phyloP scores from a whole-genome alignment of 2,329 filamentous ascomycete species.

The Talaromyces atroroseus region DNA sequence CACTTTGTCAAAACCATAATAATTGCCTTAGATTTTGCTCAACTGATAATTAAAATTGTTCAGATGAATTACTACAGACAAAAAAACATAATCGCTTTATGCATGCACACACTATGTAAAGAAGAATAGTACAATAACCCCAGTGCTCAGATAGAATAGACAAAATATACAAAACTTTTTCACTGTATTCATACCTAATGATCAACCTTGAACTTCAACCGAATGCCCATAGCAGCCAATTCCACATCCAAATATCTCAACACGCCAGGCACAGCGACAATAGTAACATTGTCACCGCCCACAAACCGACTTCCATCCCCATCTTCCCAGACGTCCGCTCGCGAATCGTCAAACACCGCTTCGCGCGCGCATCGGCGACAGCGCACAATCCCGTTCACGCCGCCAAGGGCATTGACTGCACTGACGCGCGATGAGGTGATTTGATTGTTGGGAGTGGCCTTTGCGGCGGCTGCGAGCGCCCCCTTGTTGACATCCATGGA shows the following conservation, averaged over 20 bases:
- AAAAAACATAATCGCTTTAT: slow-evolving; percentile 8
- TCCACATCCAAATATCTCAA: slow-evolving; percentile 92
- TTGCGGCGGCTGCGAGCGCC: slow-evolving; percentile 25
- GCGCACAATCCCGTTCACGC: slow-evolving; percentile 59
- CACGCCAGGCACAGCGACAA: slow-evolving; percentile 88
- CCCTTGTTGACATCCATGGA: slow-evolving; percentile 22
- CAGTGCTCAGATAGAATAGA: not conserved
- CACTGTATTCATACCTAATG: slow-evolving; percentile 23
- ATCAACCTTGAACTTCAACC: slow-evolving; percentile 82
- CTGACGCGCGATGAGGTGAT: slow-evolving; percentile 35
- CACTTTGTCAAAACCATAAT: no score
- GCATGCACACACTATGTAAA: slow-evolving; percentile 3
- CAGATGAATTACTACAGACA: no score
- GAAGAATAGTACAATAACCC: not conserved
- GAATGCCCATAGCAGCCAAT: slow-evolving; percentile 90
- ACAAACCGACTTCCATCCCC: slow-evolving; percentile 76
- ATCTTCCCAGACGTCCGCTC: slow-evolving; percentile 81
- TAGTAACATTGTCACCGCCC: slow-evolving; percentile 83
- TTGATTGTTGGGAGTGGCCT: slow-evolving; percentile 26
- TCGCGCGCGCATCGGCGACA: slow-evolving; percentile 73
- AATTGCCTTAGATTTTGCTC: no score
- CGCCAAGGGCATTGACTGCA: slow-evolving; percentile 57
- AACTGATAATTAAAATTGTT: no score
- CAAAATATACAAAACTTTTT: not conserved
- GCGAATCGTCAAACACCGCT: slow-evolving; percentile 57